Percentiles rank a stretch among this genome's conserved stretches.
Evolutionary conservation across 805 yeast species (phyloP).

Genomic region (Metschnikowia cubensis): DNA sequence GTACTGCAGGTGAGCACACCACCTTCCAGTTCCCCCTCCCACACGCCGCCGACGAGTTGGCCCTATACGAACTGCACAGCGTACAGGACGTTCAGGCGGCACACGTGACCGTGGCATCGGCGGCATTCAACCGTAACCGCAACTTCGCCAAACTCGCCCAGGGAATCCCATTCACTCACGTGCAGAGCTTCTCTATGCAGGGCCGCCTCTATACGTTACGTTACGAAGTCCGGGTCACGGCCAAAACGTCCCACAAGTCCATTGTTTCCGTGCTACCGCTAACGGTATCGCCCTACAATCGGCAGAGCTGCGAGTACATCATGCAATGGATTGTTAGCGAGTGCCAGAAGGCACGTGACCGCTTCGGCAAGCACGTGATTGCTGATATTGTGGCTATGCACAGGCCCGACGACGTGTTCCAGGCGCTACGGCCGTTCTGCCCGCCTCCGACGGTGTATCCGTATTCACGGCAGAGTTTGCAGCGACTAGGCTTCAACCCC

Average conservation of each 20-base stretch:
- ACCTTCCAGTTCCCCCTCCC: constrained; percentile 30
- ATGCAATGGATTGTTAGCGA: constrained; percentile 53
- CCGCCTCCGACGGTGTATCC: constrained; percentile 28
- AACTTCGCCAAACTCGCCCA: constrained; percentile 27
- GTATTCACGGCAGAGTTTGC: constrained; percentile 35
- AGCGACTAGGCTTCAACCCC: constrained; percentile 34
- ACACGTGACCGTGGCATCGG: constrained; percentile 12
- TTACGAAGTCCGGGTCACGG: constrained; percentile 48
- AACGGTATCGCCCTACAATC: constrained; percentile 51
- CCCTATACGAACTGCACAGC: constrained; percentile 15
- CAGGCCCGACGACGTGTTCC: constrained; percentile 21
- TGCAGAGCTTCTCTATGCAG: constrained; percentile 47
- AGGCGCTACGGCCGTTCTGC: constrained; percentile 20
- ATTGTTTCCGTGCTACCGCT: constrained; percentile 49
- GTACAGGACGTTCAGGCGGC: not conserved
- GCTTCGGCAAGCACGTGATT: constrained; percentile 31
- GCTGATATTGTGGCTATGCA: constrained; percentile 18
- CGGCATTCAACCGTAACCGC: constrained; percentile 21
- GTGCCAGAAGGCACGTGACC: constrained; percentile 40
- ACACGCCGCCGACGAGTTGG: constrained; percentile 32
- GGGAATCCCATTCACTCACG: constrained; percentile 43
- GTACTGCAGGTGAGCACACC: constrained; percentile 26
- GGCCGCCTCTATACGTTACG: constrained; percentile 50
- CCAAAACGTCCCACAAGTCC: constrained; percentile 47
- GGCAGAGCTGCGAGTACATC: constrained; percentile 44